Conservation (phyloP, 306 rosid species). For the Lathyrus oleraceus region DNA sequence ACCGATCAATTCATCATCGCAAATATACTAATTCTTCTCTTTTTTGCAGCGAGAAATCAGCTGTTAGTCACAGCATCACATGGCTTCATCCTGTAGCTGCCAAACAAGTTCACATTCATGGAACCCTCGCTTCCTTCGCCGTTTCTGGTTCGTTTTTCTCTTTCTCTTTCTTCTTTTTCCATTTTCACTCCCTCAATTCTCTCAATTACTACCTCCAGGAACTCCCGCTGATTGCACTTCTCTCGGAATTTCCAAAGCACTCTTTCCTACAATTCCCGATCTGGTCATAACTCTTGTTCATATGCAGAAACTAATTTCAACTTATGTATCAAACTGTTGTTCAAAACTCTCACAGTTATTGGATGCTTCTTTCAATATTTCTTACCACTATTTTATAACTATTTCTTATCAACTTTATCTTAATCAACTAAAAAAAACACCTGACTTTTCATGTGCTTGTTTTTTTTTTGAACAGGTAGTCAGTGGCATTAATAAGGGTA, state of each 20-base stretch:
- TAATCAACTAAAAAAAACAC: neutral
- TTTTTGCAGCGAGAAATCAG: constrained; percentile 72
- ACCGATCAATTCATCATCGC: too few relatives aligned
- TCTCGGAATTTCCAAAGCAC: constrained; percentile 71
- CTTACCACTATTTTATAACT: neutral
- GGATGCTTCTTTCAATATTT: neutral
- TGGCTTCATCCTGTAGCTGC: constrained; percentile 72
- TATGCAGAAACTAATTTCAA: too few relatives aligned
- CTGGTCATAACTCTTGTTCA: constrained; percentile 49
- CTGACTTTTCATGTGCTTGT: constrained; percentile 30
- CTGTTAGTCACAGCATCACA: constrained; percentile 78
- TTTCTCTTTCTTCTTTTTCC: neutral
- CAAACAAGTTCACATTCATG: constrained; percentile 61
- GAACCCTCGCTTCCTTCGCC: constrained; percentile 65
- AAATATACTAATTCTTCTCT: too few relatives aligned
- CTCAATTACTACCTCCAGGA: constrained; percentile 55
- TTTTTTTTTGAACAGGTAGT: constrained; percentile 57
- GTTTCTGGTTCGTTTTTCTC: constrained; percentile 57
- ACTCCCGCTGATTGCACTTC: constrained; percentile 94
- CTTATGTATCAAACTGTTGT: too few relatives aligned
- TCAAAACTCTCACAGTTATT: neutral
- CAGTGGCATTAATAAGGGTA: constrained; percentile 96
- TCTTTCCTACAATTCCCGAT: constrained; percentile 73
- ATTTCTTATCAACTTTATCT: neutral
- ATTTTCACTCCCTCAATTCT: neutral